Conservation (phyloP, 2,329 filamentous ascomycete species). For the Stemphylium vesicarium region DNA sequence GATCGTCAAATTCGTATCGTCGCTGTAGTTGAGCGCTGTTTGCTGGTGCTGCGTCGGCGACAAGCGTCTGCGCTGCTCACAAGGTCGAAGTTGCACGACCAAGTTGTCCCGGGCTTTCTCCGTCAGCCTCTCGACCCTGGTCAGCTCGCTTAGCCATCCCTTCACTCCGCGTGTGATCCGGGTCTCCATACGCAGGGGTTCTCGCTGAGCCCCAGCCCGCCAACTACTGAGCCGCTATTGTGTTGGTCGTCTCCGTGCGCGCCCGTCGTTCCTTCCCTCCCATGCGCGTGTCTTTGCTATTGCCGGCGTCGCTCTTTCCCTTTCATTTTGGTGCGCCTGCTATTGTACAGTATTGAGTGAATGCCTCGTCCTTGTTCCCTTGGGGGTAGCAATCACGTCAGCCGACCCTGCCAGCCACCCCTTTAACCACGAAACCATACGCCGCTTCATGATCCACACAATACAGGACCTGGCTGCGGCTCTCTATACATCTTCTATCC, state of each 20-base stretch:
- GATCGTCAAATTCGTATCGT: not conserved
- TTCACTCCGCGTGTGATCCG: constrained; percentile 9
- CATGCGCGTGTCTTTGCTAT: constrained; percentile 14
- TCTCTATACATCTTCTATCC: not conserved
- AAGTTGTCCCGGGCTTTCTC: constrained; percentile 8
- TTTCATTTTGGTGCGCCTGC: constrained; percentile 8
- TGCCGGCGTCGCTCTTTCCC: constrained; percentile 35
- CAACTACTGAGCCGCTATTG: constrained; percentile 25
- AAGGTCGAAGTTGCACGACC: constrained; percentile 3
- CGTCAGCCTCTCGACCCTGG: not conserved
- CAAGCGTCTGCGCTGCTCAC: not conserved
- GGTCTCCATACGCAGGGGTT: constrained; percentile 13
- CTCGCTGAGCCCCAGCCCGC: constrained; percentile 15
- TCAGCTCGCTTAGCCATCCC: constrained; percentile 12
- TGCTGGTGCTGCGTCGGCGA: constrained; percentile 15
- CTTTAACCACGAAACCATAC: constrained; percentile 10
- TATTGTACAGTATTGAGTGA: constrained; percentile 24
- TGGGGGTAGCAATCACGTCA: constrained; percentile 31
- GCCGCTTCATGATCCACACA: constrained; percentile 1
- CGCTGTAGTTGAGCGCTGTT: constrained; percentile 4
- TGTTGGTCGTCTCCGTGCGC: constrained; percentile 31
- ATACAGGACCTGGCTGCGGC: not conserved
- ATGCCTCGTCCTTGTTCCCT: constrained; percentile 29
- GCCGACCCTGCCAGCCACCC: constrained; percentile 22
- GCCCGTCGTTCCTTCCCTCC: constrained; percentile 35